Evolutionary conservation across 1,284 basidiomycete species (phyloP).

Genomic region (Moniliophthora roreri): DNA sequence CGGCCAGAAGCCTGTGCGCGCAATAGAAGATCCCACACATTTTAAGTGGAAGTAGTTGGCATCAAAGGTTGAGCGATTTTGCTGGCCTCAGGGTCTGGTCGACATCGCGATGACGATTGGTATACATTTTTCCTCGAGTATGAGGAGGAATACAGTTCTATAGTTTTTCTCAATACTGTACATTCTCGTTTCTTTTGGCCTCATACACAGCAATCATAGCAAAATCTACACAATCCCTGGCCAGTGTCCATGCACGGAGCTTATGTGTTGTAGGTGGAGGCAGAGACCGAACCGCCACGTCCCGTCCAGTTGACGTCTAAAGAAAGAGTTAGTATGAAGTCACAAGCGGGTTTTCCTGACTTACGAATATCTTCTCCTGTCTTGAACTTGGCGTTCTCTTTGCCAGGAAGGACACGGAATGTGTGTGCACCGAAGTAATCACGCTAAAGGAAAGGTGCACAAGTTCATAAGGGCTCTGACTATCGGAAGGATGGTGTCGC

Average conservation of each 20-base stretch:
- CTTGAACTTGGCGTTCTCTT: slow-evolving; percentile 83
- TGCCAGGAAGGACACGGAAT: slow-evolving; percentile 88
- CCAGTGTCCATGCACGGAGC: neutral
- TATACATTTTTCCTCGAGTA: neutral
- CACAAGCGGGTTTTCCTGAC: slow-evolving; percentile 29
- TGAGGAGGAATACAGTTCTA: slow-evolving; percentile 3
- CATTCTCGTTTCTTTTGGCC: slow-evolving; percentile 2
- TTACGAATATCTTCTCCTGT: slow-evolving; percentile 85
- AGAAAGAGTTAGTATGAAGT: slow-evolving; percentile 6
- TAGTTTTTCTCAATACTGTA: slow-evolving; percentile 3
- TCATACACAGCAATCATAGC: neutral
- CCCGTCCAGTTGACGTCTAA: slow-evolving; percentile 91
- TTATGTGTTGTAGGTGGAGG: slow-evolving; percentile 90
- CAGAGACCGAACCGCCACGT: slow-evolving; percentile 91
- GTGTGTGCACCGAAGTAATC: slow-evolving; percentile 95
- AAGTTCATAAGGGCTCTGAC: neutral
- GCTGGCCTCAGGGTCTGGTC: too few species aligned
- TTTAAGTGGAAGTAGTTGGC: neutral
- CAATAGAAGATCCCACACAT: slow-evolving; percentile 59
- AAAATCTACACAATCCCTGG: neutral
- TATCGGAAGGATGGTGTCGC: slow-evolving; percentile 12
- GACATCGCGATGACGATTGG: too few species aligned
- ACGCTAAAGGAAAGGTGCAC: slow-evolving; percentile 56
- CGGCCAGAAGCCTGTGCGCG: slow-evolving; percentile 16
- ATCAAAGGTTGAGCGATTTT: too few species aligned